Evolutionary conservation across 1,139 yeast genomes (phyloP), one percentile per base, ranked within the genome.

Genomic region (Suhomyces ambrosiae): DNA sequence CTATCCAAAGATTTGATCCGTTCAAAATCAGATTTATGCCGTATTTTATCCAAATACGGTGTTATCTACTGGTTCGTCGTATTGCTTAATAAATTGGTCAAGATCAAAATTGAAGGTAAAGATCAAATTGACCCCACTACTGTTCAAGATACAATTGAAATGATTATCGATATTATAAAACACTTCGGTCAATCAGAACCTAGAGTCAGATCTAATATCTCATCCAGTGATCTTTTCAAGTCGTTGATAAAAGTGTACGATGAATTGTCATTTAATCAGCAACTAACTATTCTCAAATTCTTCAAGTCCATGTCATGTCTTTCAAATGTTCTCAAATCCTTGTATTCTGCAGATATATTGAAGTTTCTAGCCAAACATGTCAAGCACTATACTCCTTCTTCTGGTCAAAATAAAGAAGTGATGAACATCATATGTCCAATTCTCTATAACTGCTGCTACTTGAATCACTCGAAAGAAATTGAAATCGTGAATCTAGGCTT

Each of bases 401-500:
- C 52, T 7, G 44, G 43, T 0, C 60, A 63, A 27, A 68, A 68
- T 41, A 70, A 67, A 35, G 79, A 74, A 40, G 61, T 65, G 10
- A 56, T 71, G 36, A 73, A 71, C 44, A 53, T 69, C 7, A 55
- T 71, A 3, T 63, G 74, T 31, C 78, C 79, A 0, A 60, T 70
- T 1, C 50, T 76, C 17, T 76, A 74, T 61, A 80, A 79, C 46
- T 67, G 80, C 33, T 80, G 87, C 48, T 78, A 82, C 35, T 65
- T 82, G 47, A 79, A 79, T 47, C 72, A 73, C 38, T 49, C 59
- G 1, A 61, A 76, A 18, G 87, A 80, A 48, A 60, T 63, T 2
- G 82, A 78, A 41, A 61, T 82, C 10, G 79, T 80, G 3, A 59
- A 60, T 23, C 56, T 74, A 32, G 87, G 85, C 2, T 71, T 74